Percentiles rank a stretch among this genome's conserved stretches.
Evolutionary conservation across 1,284 basidiomycete genomes (phyloP).

Genomic region (Ceratobasidium sp.): DNA sequence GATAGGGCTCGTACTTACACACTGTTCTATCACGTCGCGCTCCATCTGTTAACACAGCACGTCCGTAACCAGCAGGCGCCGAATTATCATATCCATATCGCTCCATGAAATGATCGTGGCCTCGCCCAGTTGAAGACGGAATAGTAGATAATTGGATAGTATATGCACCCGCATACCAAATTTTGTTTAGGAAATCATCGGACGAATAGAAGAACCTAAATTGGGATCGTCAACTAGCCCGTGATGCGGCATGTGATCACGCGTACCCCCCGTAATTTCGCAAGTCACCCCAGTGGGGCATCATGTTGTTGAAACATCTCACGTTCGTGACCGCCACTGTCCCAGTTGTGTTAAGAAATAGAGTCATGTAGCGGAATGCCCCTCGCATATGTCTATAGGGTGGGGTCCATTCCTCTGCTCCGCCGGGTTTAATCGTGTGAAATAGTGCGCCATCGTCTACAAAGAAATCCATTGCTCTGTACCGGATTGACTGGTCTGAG

Average conservation of each 20-base stretch:
- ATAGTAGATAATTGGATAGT: constrained; percentile 35
- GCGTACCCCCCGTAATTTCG: constrained; percentile 35
- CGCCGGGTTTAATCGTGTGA: constrained; percentile 32
- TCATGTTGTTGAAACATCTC: constrained; percentile 37
- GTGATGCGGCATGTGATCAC: background rate
- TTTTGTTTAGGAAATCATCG: constrained; percentile 28
- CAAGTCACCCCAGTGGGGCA: constrained; percentile 33
- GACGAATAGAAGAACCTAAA: constrained; percentile 31
- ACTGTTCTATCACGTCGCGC: constrained; percentile 30
- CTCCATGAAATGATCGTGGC: constrained; percentile 34
- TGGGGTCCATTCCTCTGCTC: constrained; percentile 35
- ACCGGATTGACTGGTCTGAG: background rate
- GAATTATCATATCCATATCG: constrained; percentile 31
- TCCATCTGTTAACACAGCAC: constrained; percentile 26
- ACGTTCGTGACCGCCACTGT: constrained; percentile 27
- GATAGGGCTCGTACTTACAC: constrained; percentile 15
- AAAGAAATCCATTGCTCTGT: constrained; percentile 35
- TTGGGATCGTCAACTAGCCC: background rate
- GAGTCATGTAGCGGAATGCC: constrained; percentile 33
- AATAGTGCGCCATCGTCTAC: constrained; percentile 29
- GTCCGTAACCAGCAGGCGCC: constrained; percentile 19
- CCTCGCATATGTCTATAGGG: constrained; percentile 32
- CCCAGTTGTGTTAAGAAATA: constrained; percentile 32
- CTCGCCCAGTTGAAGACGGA: constrained; percentile 26
- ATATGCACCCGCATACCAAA: constrained; percentile 35